Base-by-base conservation (phyloP, 441 rosid species). In the Macaranga tanarius region DNA sequence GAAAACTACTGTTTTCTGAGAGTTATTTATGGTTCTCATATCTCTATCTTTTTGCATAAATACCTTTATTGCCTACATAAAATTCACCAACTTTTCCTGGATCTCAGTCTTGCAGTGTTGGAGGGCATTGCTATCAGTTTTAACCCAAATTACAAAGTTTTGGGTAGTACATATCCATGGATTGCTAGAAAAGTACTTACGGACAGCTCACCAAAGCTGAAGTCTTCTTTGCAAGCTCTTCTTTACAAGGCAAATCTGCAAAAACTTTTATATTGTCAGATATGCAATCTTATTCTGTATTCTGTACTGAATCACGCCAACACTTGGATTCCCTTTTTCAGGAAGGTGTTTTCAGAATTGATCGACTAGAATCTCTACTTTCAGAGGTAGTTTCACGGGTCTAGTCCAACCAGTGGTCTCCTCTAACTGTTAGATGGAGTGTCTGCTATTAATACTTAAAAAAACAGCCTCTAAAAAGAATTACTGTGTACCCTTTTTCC, bases 121-220 rank as follows among this genome's bases (percentile, higher is more conserved):
- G 99, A 95, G 85, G 99, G 99, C 58, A 91, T 95, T 77, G 99
- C 99, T 58, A 80, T 95, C 52, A 80, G 90, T 84, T 80, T 76
- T 71, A 77, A 87, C 80, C 97, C 97, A 77, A 84, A 87, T 76
- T 95, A 95, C 90, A 95, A 95, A 83, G 99, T 95, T 69, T 80
- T 95, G 85, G 93, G 99, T 28, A 91, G 97, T 76, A 92, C 99
- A 68, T 95, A 92, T 77, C 99, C 99, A 25, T 95, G 97, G 97
- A 92, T 95, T 80, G 97, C 99, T 51, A 91, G 86, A 80, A 95
- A 95, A 84, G 89, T 95, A 50, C 79, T 95, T 70, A 91, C 92
- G 60, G 95, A 95, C 71, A 84, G 92, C 84, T 95, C 99, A 72
- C 97, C 97, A 0, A 86, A 92, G 81, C 86, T 92, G 79, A 90